Base-by-base conservation (phyloP, 1,284 basidiomycete genomes). In the Tylopilus orsonianus region DNA sequence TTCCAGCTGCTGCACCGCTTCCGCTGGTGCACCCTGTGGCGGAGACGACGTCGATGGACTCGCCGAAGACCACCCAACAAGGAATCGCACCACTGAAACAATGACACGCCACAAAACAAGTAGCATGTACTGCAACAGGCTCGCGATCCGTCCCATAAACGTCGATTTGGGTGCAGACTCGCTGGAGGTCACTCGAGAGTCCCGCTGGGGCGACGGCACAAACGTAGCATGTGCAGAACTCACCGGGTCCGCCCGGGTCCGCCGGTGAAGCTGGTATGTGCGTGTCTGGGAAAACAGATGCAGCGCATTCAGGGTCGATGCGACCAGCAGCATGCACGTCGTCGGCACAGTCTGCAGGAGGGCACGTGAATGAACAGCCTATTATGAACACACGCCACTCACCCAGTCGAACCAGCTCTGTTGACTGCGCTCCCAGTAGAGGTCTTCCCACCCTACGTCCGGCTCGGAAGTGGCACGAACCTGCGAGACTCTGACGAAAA, bases 371-470 rank as follows among this genome's bases (percentile, higher is more conserved):
- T 40, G 30, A 20, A 18, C 34, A 10, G 13, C 30, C 16, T 19
- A n/a, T 24, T 20, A 27, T 49, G 44, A 32, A 43, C 45, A 29
- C 33, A 47, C 22, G 38, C 4, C 18, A 68, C 81, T 54, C 42
- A 88, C 88, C 88, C 87, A 90, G 67, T 88, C 82, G 53, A 89
- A 83, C 87, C 87, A 90, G 6, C 80, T 72, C n/a, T 72, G 69
- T 22, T 75, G 75, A 46, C 70, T 79, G 26, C 65, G 66, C 61
- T 86, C 84, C 53, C 74, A 75, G 52, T 85, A 82, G 71, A 88
- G 80, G 60, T 87, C 82, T 56, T 89, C 86, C 86, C 87, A 90
- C 6, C 81, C 83, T 20, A 81, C 58, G 53, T 89, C 85, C 7
- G 83, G 79, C 50, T 86, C 83, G 2, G 76, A 75, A 1, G 81